Conservation (phyloP, 164 flowering plant genomes). For the Magnolia officinalis region DNA sequence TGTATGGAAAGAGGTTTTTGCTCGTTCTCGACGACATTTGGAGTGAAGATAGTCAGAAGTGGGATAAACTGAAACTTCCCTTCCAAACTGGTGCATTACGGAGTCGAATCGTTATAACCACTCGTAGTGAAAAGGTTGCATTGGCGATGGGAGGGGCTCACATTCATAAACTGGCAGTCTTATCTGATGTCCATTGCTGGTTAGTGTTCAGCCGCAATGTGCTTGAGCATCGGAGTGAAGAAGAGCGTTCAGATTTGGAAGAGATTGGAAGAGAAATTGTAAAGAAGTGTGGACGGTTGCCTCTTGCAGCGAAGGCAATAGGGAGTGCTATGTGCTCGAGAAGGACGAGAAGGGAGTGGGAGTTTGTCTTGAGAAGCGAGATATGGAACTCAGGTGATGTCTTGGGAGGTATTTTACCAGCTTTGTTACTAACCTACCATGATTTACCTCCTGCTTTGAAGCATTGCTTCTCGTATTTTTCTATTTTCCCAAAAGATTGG, state of each 20-base stretch:
- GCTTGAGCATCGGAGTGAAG: neutral
- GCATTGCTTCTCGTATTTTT: slow-evolving; percentile 23
- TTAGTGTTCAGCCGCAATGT: slow-evolving; percentile 9
- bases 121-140: too few species aligned
- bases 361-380: slow-evolving; percentile 5
- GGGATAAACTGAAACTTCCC: too few species aligned
- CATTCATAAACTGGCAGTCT: neutral
- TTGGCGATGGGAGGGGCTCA: neutral
- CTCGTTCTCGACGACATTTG: too few species aligned
- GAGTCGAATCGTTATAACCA: too few species aligned
- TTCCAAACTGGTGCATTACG: too few species aligned
- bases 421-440: neutral
- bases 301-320: slow-evolving; percentile 10
- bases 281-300: neutral
- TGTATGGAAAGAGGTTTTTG: too few species aligned
- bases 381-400: slow-evolving; percentile 5
- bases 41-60: too few species aligned
- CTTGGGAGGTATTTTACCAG: neutral
- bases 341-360: slow-evolving; percentile 10
- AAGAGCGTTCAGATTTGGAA: neutral
- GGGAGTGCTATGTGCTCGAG: slow-evolving; percentile 18
- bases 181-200: slow-evolving; percentile 21
- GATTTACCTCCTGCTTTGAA: slow-evolving; percentile 14
- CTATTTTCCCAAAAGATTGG: slow-evolving; percentile 20
- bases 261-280: slow-evolving; percentile 14